Base-by-base conservation (phyloP, 768 basidiomycete species). In the Lenzites betulinus region DNA sequence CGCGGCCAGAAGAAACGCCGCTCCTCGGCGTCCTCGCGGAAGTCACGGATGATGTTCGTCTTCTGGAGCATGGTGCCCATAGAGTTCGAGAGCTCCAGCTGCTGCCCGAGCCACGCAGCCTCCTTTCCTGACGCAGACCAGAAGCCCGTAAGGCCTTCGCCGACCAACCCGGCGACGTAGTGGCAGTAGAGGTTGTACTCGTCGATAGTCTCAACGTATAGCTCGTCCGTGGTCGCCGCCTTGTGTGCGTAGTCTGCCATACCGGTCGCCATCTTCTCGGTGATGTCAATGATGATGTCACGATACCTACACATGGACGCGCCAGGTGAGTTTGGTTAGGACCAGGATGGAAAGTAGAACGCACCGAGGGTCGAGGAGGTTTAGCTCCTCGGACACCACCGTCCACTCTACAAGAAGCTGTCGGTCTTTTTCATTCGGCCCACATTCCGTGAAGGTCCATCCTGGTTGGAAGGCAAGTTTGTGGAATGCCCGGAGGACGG, bases 121-220 rank as follows among this genome's bases (percentile, higher is more conserved):
- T 98, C 95, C 70, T 93, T 95, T 25, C 84, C 85, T 6, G 93
- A 92, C 3, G 90, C 90, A 16, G 90, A 79, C 78, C 93, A 96
- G 43, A 98, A 79, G 13, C 93, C 85, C 0, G 92, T 93, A 33
- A 96, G 84, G 47, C 95, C 95, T 74, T 98, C 95, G 36, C 96
- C 96, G 60, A 98, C 96, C 58, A 99, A 88, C 2, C 96, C 96
- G 0, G 96, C 96, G 66, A 98, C 96, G 71, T 95, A 98, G 74
- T 99, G 96, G 72, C 96, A 99, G 75, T 99, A 99, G 15, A 99
- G 83, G 73, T 98, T 93, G 77, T 95, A 99, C 66, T 97, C 94
- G 38, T 85, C 79, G 54, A 94, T 75, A 7, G 89, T 86, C 46
- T 85, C 82, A 55, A 97, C 81, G 68, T 89, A 88, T 63, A 86